Evolutionary conservation across 208 protist genomes (phyloP).

Genomic region (Trypanosoma melophagium): DNA sequence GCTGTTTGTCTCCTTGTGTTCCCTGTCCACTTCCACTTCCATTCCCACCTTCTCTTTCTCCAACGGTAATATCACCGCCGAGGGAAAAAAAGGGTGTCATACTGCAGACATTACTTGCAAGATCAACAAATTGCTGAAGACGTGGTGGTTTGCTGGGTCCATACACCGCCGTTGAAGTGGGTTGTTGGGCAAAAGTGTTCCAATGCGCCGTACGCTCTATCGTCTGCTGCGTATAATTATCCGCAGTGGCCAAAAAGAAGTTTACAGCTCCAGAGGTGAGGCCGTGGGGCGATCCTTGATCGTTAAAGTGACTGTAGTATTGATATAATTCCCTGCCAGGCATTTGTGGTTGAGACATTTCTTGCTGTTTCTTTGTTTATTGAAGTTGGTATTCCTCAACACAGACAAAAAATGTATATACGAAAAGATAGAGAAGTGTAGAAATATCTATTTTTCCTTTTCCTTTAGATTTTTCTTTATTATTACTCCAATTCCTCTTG

Average conservation of each 20-base stretch:
- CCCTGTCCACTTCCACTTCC: background rate
- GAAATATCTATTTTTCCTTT: too few relatives aligned
- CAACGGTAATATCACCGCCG: slow-evolving; percentile 22
- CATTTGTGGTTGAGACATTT: background rate
- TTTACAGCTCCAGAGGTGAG: slow-evolving; percentile 23
- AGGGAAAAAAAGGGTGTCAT: slow-evolving; percentile 53
- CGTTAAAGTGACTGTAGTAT: background rate
- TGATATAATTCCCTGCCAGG: background rate
- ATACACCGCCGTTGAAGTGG: slow-evolving; percentile 23
- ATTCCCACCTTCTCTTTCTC: background rate
- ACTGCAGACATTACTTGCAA: slow-evolving; percentile 38
- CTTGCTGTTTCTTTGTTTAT: background rate
- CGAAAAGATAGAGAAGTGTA: too few relatives aligned
- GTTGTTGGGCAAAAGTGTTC: background rate
- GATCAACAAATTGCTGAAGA: slow-evolving; percentile 66
- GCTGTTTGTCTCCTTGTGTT: background rate
- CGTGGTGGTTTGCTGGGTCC: slow-evolving; percentile 31
- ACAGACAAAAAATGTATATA: too few relatives aligned
- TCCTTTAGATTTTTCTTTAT: too few relatives aligned
- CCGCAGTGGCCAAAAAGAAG: slow-evolving; percentile 17
- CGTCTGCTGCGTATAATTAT: background rate
- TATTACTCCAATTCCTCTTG: too few relatives aligned
- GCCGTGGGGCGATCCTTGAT: background rate
- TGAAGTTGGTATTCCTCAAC: too few relatives aligned
- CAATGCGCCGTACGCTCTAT: background rate